These are phyloP conservation scores for Elsinoe necatrix DNA, from an alignment of 2,329 filamentous ascomycete genomes.

Conservation along the genomic window DNA sequence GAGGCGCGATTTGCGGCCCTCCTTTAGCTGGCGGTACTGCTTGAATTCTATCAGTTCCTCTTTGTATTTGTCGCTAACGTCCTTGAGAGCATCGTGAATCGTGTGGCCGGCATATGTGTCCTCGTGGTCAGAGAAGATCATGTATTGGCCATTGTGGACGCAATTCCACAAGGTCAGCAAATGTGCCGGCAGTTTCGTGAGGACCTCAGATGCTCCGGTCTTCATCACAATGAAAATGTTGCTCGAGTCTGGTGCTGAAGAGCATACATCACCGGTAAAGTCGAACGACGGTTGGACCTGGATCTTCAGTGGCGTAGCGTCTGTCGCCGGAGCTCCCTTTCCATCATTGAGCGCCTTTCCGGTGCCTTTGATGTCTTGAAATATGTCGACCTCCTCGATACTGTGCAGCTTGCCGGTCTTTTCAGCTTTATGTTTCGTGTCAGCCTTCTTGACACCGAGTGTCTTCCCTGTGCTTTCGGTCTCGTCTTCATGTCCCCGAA, in stretches of 20 bases:
- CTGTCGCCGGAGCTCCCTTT: neutral
- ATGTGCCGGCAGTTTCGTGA: constrained; percentile 48
- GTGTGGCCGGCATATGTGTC: constrained; percentile 37
- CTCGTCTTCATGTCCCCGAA: no score
- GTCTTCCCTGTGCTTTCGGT: no score
- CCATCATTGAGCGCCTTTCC: no score
- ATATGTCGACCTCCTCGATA: no score
- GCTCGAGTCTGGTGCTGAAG: constrained; percentile 28
- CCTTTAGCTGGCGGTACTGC: constrained; percentile 27
- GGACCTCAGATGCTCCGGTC: constrained; percentile 51
- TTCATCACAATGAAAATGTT: constrained; percentile 50
- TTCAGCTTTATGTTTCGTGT: no score
- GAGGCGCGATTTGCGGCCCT: constrained; percentile 20
- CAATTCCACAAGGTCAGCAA: constrained; percentile 48
- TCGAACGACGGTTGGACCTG: neutral
- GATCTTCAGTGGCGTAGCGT: neutral
- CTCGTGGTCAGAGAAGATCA: constrained; percentile 45
- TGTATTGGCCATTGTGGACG: constrained; percentile 35
- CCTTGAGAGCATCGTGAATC: constrained; percentile 27
- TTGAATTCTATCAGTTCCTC: constrained; percentile 24
- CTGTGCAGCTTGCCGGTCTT: no score
- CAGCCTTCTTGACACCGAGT: no score
- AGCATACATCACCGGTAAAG: neutral
- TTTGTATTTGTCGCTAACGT: constrained; percentile 22
- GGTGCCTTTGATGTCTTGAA: no score